Conservation (phyloP, 2,329 filamentous ascomycete genomes). For the Stachybotrys elegans region DNA sequence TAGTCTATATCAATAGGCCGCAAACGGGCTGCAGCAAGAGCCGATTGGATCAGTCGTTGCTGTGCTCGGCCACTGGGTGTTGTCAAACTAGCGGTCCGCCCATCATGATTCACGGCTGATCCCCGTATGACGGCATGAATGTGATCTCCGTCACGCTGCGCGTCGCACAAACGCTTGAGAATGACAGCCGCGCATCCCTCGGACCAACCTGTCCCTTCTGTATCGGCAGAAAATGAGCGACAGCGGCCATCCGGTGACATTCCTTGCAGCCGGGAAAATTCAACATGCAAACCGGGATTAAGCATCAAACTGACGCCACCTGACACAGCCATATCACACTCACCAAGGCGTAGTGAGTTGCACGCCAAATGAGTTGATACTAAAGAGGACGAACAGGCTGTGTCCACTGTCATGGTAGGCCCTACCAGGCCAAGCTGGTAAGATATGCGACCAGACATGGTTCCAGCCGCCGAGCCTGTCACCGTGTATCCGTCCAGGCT, state of each 20-base stretch:
- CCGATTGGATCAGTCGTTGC: conserved; percentile 23
- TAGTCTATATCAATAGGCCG: conserved; percentile 44
- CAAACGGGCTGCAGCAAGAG: conserved; percentile 6
- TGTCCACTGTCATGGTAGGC: conserved; percentile 44
- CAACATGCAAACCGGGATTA: conserved; percentile 10
- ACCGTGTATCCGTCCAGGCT: conserved; percentile 10
- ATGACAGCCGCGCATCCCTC: conserved; percentile 23
- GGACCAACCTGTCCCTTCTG: conserved; percentile 12
- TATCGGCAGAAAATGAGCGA: conserved; percentile 29
- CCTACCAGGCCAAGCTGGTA: conserved; percentile 38
- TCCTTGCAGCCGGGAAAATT: conserved; percentile 9
- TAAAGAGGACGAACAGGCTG: conserved; percentile 44
- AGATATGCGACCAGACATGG: conserved; percentile 11
- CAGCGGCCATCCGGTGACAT: conserved; percentile 13
- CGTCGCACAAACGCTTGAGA: conserved; percentile 37
- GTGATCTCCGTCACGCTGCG: conserved; percentile 33
- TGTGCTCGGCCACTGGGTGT: conserved; percentile 32
- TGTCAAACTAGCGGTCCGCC: conserved; percentile 34
- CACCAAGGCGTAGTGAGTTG: conserved; percentile 29
- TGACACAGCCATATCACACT: conserved; percentile 12
- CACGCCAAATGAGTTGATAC: conserved; percentile 42
- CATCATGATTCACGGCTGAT: conserved; percentile 31
- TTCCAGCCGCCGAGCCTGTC: conserved; percentile 9
- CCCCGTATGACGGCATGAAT: conserved; percentile 28
- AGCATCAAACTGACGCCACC: conserved; percentile 12